Percentiles rank a stretch among this genome's conserved stretches.
phyloP scores from a whole-genome alignment of 148 eudicot genomes.

The Rhododendron vialii region DNA sequence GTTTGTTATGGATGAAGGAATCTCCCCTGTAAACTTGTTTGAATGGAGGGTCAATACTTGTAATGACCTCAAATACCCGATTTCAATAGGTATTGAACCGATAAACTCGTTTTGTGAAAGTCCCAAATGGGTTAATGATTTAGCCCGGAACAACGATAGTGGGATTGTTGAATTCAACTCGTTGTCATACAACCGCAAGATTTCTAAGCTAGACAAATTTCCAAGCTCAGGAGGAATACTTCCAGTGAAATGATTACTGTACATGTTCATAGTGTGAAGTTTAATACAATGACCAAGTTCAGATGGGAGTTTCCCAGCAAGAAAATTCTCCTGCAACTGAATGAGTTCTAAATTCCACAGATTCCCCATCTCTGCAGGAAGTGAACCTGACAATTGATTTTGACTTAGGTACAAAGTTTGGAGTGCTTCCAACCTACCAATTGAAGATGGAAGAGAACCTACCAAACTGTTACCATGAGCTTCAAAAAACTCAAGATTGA shows the following conservation, averaged over 20 bases:
- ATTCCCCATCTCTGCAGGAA: slow-evolving; percentile 60
- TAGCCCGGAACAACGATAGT: slow-evolving; percentile 39
- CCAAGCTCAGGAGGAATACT: slow-evolving; percentile 66
- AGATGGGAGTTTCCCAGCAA: slow-evolving; percentile 58
- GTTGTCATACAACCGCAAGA: slow-evolving; percentile 45
- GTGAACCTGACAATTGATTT: slow-evolving; percentile 49
- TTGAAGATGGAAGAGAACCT: slow-evolving; percentile 63
- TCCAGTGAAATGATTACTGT: slow-evolving; percentile 51
- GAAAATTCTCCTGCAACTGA: slow-evolving; percentile 46
- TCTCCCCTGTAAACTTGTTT: slow-evolving; percentile 55
- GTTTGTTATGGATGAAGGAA: slow-evolving; percentile 59
- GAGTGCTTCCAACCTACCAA: slow-evolving; percentile 38
- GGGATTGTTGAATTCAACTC: slow-evolving; percentile 60
- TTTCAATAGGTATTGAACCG: slow-evolving; percentile 49
- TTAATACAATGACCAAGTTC: slow-evolving; percentile 53
- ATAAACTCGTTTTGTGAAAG: slow-evolving; percentile 58
- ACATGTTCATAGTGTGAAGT: slow-evolving; percentile 40
- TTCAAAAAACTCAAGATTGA: slow-evolving; percentile 38
- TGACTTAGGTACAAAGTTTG: slow-evolving; percentile 45
- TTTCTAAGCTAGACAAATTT: slow-evolving; percentile 40
- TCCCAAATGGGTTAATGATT: slow-evolving; percentile 47
- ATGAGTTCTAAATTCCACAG: slow-evolving; percentile 43
- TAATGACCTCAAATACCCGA: slow-evolving; percentile 50
- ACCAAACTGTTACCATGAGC: slow-evolving; percentile 45
- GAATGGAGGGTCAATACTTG: slow-evolving; percentile 56